Evolutionary conservation across 1,284 basidiomycete species (phyloP), one percentile per base, ranked within the genome.

Genomic region (Austroboletus niveus): DNA sequence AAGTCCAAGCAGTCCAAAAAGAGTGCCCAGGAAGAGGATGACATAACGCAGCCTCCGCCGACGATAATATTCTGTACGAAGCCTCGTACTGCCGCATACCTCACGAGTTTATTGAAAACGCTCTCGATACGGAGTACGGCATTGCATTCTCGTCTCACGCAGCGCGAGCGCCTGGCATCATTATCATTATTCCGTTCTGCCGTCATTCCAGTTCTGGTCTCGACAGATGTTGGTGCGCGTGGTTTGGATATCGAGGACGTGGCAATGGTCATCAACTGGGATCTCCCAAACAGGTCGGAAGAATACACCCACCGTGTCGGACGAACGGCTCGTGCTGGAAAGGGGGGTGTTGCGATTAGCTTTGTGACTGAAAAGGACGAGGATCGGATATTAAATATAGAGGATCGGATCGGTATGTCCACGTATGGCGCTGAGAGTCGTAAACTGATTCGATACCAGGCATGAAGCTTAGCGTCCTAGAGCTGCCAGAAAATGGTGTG

Each of bases 41-140:
- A 76, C 53, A 74, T 74, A 51, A 74, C 74, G 48, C 89, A 90
- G 62, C 89, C 92, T 47, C 84, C 95, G 53, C 81, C 93, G 0
- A 99, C 95, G 7, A 98, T 99, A 66, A 94, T 99, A 57, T 99
- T 99, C 70, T 94, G 94, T 55, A 82, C 87, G 24, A 86, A 87
- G 42, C 85, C 94, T 51, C 83, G 86, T 42, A 96, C 93, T 0
- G 95, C 90, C 0, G 95, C 94, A 20, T 94, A 95, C 61, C 78
- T 98, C 47, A 94, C 94, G 41, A 73, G 82, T 32, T 70, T 96
- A 17, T 78, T 98, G 42, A 85, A 91, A 64, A 80, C 84, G 24
- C 78, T 98, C 46, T 80, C 78, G 22, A 89, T 99, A 58, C 85
- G 92, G 29, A 88, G 87, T 53, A 91, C 94, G 0, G 85, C 95